Base-by-base conservation (phyloP, 768 basidiomycete genomes). In the Rhizopogon roseolus region DNA sequence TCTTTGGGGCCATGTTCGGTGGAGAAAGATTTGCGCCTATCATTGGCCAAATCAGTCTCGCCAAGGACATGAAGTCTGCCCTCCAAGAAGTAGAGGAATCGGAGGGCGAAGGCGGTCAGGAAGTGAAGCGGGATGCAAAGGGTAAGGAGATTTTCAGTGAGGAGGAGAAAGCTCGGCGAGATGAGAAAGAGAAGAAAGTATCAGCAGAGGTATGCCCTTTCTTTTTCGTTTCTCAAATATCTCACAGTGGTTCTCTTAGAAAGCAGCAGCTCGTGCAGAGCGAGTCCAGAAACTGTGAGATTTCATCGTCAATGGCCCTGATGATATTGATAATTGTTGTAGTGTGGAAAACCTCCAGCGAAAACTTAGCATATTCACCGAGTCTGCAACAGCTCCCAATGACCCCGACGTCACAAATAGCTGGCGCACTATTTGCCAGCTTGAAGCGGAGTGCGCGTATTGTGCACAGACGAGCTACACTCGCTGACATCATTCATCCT, bases 11-110 rank as follows among this genome's bases (percentile, higher is more conserved):
- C 10, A 89, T 96, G 56, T 96, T 96, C 58, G 93, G 93, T 41
- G 93, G 93, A 2, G 91, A 93, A 49, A 73, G 85, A 29, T 95
- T 95, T 69, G 71, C 84, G 41, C 85, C 90, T 2, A 90, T 95
- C 64, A 94, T 96, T 64, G 93, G 93, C 7, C 78, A 86, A 41
- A 93, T 95, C 60, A 90, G 89, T 56, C 73, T 96, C 51, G 93
- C 90, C 29, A 78, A 81, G 61, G 93, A 96, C 62, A 94, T 96
- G 93, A 96, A 96, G 74, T 79, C 86, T 2, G 93, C 91, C 4
- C 69, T 95, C 64, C 93, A 95, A 63, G 92, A 94, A 64, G 91
- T 84, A 0, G 88, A 88, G 37, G 89, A 89, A 48, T 81, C 76
- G 0, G 85, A 84, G 53, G 77, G 71, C 17, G 69, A 65, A n/a